These are phyloP conservation scores for Triglochin maritima DNA, from an alignment of 106 monocot species.

Conservation along the genomic window DNA sequence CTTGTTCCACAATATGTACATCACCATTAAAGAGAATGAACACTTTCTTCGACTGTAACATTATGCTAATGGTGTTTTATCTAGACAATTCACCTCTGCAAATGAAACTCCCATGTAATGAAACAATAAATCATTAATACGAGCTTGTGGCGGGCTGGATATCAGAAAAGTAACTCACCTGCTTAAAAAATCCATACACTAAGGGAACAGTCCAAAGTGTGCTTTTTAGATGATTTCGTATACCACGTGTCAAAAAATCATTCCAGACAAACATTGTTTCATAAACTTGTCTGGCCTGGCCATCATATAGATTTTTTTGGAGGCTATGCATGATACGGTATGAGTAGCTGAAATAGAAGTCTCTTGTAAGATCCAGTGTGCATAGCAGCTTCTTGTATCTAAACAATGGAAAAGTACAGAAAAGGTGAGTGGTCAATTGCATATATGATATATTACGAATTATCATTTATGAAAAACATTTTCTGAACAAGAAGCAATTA, in stretches of 20 bases:
- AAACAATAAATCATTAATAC: no score
- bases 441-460: background rate
- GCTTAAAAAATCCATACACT: constrained; percentile 92
- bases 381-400: constrained; percentile 93
- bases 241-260: constrained; percentile 72
- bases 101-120: no score
- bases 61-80: no score
- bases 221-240: constrained; percentile 59
- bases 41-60: no score
- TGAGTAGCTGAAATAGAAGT: constrained; percentile 98
- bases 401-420: constrained; percentile 18
- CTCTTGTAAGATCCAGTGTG: constrained; percentile 87
- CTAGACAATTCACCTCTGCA: no score
- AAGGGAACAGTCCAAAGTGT: constrained; percentile 84
- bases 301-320: constrained; percentile 64
- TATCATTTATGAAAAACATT: background rate
- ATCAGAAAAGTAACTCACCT: constrained; percentile 32
- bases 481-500: background rate
- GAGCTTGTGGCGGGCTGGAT: background rate
- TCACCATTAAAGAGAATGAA: no score
- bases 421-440: no score
- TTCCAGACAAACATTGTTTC: constrained; percentile 99
- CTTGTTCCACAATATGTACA: no score
- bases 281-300: constrained; percentile 43
- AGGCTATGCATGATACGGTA: constrained; percentile 88